Percentiles rank a stretch among this genome's conserved stretches.
Evolutionary conservation across 1,139 yeast genomes (phyloP).

Genomic region (Lodderomyces margitis): DNA sequence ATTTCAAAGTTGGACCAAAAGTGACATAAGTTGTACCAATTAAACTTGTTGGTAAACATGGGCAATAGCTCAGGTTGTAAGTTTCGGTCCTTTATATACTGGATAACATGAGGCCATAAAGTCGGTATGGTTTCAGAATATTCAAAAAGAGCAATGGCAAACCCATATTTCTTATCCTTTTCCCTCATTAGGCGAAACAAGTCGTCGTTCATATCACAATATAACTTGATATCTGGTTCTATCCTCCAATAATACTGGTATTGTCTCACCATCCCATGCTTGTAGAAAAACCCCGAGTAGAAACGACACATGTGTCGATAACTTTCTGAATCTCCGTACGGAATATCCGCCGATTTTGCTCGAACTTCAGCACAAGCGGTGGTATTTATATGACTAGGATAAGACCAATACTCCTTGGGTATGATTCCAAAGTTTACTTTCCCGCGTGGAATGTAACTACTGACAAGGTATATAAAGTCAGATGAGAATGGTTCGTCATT

Average conservation of each 20-base stretch:
- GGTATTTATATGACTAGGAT: conserved; percentile 29
- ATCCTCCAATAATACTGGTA: conserved; percentile 38
- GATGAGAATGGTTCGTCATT: conserved; percentile 31
- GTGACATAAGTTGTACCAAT: conserved; percentile 37
- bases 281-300: conserved; percentile 34
- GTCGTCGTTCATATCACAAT: conserved; percentile 32
- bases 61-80: conserved; percentile 16
- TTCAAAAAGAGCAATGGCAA: conserved; percentile 30
- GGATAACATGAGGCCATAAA: conserved; percentile 26
- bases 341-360: conserved; percentile 16
- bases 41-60: conserved; percentile 14
- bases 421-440: conserved; percentile 30
- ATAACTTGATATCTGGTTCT: conserved; percentile 30
- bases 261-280: conserved; percentile 27
- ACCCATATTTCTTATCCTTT: conserved; percentile 26
- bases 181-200: conserved; percentile 26
- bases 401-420: conserved; percentile 30
- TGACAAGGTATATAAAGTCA: conserved; percentile 24
- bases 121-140: conserved; percentile 33
- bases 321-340: conserved; percentile 30
- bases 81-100: conserved; percentile 18
- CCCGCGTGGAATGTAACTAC: conserved; percentile 22
- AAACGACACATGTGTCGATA: conserved; percentile 41
- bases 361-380: conserved; percentile 19
- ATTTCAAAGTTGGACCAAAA: conserved; percentile 43